Conservation (phyloP, 305 asterid species). For the Rubia peregrina region DNA sequence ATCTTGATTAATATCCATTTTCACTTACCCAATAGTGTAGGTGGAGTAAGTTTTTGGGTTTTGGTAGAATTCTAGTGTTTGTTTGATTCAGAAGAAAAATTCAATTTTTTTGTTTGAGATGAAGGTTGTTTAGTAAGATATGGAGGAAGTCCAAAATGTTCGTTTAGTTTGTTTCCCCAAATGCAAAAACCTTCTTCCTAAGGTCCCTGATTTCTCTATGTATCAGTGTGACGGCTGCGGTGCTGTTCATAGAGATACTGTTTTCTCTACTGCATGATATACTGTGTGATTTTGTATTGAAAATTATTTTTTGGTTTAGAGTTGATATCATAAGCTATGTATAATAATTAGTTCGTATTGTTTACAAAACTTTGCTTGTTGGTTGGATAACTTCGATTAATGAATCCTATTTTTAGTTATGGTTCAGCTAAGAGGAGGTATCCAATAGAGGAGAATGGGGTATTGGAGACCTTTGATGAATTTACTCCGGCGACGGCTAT, state of each 20-base stretch:
- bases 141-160: constrained; percentile 61
- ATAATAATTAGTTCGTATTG: neutral
- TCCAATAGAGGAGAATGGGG: constrained; percentile 33
- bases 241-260: constrained; percentile 70
- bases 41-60: neutral
- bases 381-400: neutral
- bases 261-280: neutral
- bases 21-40: neutral
- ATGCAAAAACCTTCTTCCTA: constrained; percentile 79
- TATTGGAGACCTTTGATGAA: constrained; percentile 27
- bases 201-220: constrained; percentile 68
- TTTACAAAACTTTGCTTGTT: neutral
- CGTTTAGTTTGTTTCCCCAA: constrained; percentile 90
- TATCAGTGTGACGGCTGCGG: constrained; percentile 94
- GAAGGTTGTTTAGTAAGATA: constrained; percentile 20
- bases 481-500: too few species aligned
- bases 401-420: constrained; percentile 11
- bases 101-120: neutral
- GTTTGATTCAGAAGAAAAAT: constrained; percentile 1
- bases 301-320: neutral
- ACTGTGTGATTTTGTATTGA: neutral
- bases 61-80: neutral
- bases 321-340: neutral
- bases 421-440: constrained; percentile 57
- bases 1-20: neutral